These are phyloP conservation scores for Pelargonium australe DNA, from an alignment of 441 rosid species.

Conservation along the genomic window DNA sequence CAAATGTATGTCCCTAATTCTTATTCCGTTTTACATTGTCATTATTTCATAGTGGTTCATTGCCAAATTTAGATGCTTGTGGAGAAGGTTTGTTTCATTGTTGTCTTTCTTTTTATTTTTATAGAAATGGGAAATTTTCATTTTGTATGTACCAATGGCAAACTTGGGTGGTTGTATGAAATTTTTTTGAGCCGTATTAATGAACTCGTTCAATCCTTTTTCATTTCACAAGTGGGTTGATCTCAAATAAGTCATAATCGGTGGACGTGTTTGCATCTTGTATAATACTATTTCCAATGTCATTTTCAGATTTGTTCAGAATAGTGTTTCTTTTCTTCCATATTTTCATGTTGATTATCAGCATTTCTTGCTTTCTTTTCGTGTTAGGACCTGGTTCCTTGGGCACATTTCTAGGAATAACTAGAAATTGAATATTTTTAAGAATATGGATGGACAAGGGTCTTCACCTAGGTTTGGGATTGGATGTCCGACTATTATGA, in stretches of 20 bases:
- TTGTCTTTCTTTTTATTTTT: not conserved
- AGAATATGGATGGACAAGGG: no score
- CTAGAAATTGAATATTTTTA: no score
- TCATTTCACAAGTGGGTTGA: not conserved
- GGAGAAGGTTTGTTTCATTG: not conserved
- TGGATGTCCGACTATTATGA: no score
- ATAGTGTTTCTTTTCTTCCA: no score
- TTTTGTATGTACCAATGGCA: constrained; percentile 29
- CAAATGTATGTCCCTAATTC: constrained; percentile 25
- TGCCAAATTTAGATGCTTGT: constrained; percentile 23
- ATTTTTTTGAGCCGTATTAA: constrained; percentile 22
- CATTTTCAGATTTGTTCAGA: no score
- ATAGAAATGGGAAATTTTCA: constrained; percentile 23
- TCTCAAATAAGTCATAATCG: not conserved
- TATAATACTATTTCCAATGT: no score
- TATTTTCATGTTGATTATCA: no score
- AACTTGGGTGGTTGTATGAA: constrained; percentile 23
- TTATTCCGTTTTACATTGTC: constrained; percentile 29
- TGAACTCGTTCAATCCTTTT: constrained; percentile 4
- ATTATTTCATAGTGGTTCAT: constrained; percentile 24
- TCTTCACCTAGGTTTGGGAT: no score
- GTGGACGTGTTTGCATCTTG: no score
- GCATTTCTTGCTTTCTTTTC: no score
- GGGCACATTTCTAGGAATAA: no score
- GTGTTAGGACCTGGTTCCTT: no score